Evolutionary conservation across 345 rosid genomes (phyloP).

Genomic region (Citrus cavaleriei): DNA sequence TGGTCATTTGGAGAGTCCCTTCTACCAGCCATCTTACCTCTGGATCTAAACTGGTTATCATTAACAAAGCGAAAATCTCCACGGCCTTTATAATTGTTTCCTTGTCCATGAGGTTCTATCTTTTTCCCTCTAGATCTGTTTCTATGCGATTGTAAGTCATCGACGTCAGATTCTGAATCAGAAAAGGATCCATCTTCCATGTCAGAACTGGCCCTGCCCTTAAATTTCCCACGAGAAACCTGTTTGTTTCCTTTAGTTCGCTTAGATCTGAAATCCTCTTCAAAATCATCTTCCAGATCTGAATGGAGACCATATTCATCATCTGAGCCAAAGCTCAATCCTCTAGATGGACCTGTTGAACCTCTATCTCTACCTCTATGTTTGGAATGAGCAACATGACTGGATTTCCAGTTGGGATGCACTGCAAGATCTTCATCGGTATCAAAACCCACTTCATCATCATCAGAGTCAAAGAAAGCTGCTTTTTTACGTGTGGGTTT

Average conservation of each 20-base stretch:
- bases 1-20: conserved; percentile 23
- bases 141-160: conserved; percentile 22
- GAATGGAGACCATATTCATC: conserved; percentile 55
- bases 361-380: conserved; percentile 27
- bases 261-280: conserved; percentile 26
- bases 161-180: conserved; percentile 43
- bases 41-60: conserved; percentile 14
- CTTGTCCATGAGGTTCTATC: conserved; percentile 24
- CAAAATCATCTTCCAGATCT: conserved; percentile 49
- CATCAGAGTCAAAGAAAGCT: conserved; percentile 38
- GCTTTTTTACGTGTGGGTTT: conserved; percentile 24
- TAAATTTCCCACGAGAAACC: conserved; percentile 26
- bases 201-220: conserved; percentile 31
- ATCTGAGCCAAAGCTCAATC: conserved; percentile 67
- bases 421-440: conserved; percentile 56
- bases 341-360: conserved; percentile 33
- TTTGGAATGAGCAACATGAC: conserved; percentile 56
- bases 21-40: conserved; percentile 32
- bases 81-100: conserved; percentile 23
- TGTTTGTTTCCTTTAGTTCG: conserved; percentile 23
- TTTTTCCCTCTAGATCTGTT: conserved; percentile 24
- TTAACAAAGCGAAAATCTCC: conserved; percentile 24
- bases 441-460: conserved; percentile 48
- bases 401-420: conserved; percentile 67
- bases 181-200: conserved; percentile 31